Base-by-base conservation (phyloP, 495 filamentous ascomycete genomes). In the Astrothelium subdiscretum region DNA sequence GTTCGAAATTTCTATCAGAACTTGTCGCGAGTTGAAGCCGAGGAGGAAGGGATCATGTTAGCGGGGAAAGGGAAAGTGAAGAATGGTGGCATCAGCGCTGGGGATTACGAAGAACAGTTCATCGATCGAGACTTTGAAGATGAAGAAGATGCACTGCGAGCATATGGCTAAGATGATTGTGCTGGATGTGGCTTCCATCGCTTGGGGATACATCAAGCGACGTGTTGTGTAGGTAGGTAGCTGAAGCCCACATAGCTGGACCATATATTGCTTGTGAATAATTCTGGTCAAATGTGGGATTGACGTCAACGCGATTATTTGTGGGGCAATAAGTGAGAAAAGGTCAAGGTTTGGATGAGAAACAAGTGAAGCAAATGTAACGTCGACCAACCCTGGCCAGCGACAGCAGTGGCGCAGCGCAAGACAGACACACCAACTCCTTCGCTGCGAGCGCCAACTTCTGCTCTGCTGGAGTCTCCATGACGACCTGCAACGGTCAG, bases 1-100 rank as follows among this genome's bases (percentile, higher is more conserved):
- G 94, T 98, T 13, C 79, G 86, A 20, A 79, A 77, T 1, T 98
- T 98, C 72, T 98, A 98, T 72, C 79, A 82, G 59, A 85, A 87
- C 62, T 77, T 98, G 35, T 86, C 88, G 74, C 67, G 85, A 43
- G 78, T 75, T 5, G 74, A 76, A 63, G 40, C 63, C 22, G 58
- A 32, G 51, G 48, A 63, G 11, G 58, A 61, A 22, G 65, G 48
- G 15, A 29, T 0, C 2, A 15, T 24, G 3, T 10, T n/a, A 18
- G 20, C 24, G n/a, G 57, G 22, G 62, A 67, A 57, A 61, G 43
- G 32, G 58, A 58, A 31, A 65, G 12, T 58, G 35, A 63, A 60
- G 57, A 63, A 66, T 26, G 40, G 11, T 5, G 29, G 58, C 11
- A 35, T 60, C 29, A 54, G 48, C 15, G 48, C 48, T 26, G 48